These are phyloP conservation scores for Vigna radiata DNA, from an alignment of 306 rosid species.

Conservation along the genomic window DNA sequence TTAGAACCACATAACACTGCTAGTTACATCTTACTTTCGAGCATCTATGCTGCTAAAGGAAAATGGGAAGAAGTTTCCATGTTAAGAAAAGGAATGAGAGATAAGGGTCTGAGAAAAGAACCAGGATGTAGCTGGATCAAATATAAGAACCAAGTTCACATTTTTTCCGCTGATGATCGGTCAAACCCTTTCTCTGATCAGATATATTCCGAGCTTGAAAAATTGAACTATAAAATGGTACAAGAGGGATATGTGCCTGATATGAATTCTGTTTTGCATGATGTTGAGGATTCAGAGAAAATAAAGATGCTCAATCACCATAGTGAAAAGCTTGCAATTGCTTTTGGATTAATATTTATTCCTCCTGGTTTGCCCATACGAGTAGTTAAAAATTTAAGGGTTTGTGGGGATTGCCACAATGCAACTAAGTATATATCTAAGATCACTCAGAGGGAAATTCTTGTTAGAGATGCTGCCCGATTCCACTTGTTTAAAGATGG, in stretches of 20 bases:
- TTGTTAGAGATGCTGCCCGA: constrained; percentile 83
- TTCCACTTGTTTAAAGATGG: constrained; percentile 95
- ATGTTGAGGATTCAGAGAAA: constrained; percentile 84
- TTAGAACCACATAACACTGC: constrained; percentile 90
- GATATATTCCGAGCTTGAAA: constrained; percentile 78
- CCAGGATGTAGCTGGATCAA: constrained; percentile 98
- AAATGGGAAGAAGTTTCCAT: constrained; percentile 83
- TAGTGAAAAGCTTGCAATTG: constrained; percentile 93
- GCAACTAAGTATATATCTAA: constrained; percentile 89
- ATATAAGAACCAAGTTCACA: constrained; percentile 73
- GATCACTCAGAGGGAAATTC: constrained; percentile 88
- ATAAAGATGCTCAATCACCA: constrained; percentile 82
- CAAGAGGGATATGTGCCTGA: constrained; percentile 83
- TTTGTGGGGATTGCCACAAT: constrained; percentile 91
- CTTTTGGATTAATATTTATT: constrained; percentile 83
- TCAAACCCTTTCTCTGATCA: constrained; percentile 78
- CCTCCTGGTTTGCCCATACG: constrained; percentile 76
- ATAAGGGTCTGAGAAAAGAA: constrained; percentile 78
- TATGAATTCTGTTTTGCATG: constrained; percentile 83
- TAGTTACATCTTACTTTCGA: constrained; percentile 82
- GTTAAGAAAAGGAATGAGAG: constrained; percentile 86
- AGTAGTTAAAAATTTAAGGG: constrained; percentile 85
- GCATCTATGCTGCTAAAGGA: constrained; percentile 84
- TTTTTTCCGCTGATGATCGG: constrained; percentile 85
- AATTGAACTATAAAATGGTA: constrained; percentile 65